Percentiles rank a stretch among this genome's conserved stretches.
These are phyloP conservation scores for Sistotremastrum niveocremeum DNA, from an alignment of 768 basidiomycete genomes.

Conservation along the genomic window DNA sequence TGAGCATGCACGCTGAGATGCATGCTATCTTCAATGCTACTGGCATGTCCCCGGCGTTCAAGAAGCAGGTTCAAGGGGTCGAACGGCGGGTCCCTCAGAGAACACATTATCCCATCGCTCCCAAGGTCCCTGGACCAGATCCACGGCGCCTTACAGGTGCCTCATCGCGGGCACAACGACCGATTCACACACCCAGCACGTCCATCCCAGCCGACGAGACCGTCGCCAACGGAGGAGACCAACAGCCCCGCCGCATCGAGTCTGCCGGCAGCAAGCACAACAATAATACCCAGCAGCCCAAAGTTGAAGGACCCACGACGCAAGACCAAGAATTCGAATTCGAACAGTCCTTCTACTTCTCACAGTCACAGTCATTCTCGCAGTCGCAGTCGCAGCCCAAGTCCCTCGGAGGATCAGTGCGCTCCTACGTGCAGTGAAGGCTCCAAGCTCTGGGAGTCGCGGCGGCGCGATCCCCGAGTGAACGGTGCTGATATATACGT, in stretches of 20 bases:
- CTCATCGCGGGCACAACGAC: too few species aligned
- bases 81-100: constrained; percentile 17
- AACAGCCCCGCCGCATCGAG: too few species aligned
- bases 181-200: too few species aligned
- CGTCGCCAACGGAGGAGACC: too few species aligned
- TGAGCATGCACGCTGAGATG: constrained; percentile 47
- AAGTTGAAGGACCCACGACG: background rate
- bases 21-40: constrained; percentile 40
- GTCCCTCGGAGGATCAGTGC: background rate
- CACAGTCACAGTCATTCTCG: background rate
- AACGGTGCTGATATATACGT: constrained; percentile 46
- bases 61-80: constrained; percentile 37
- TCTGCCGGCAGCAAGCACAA: too few species aligned
- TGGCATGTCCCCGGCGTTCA: constrained; percentile 36
- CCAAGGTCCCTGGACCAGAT: too few species aligned
- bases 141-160: too few species aligned
- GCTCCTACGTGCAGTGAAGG: constrained; percentile 1
- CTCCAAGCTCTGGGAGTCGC: constrained; percentile 18
- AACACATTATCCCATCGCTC: background rate
- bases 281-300: too few species aligned
- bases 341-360: background rate
- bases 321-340: background rate
- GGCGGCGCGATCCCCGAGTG: constrained; percentile 26
- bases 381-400: constrained; percentile 3
- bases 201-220: too few species aligned